phyloP scores from a whole-genome alignment of 129 eudicot species.

The Ambrosia artemisiifolia region DNA sequence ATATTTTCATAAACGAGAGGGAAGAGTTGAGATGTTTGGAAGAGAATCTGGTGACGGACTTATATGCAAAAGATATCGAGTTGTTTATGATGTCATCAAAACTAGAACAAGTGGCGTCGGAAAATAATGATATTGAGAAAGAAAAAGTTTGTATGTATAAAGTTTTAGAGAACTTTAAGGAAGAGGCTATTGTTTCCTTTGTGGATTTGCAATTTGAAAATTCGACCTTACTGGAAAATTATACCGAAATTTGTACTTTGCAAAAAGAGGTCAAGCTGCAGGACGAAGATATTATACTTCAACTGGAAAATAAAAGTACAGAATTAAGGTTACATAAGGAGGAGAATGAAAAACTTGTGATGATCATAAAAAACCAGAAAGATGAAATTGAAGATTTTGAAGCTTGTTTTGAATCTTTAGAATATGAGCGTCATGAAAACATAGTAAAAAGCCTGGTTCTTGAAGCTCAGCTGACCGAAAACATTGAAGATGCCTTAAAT shows the following conservation, averaged over 20 bases:
- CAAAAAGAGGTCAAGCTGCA: conserved; percentile 15
- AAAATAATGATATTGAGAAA: background rate
- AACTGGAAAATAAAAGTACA: background rate
- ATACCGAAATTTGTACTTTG: background rate
- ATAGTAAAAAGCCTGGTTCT: conserved; percentile 39
- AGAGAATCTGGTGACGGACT: background rate
- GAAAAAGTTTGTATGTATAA: background rate
- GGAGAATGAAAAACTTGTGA: conserved; percentile 25
- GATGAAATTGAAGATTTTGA: conserved; percentile 35
- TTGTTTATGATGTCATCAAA: conserved; percentile 7
- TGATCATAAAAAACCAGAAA: conserved; percentile 38
- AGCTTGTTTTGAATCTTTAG: conserved; percentile 37
- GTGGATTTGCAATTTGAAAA: background rate
- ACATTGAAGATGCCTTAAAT: conserved; percentile 1
- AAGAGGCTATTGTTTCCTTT: background rate
- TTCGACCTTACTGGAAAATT: conserved; percentile 1
- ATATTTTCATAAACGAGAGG: background rate
- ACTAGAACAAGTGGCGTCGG: conserved; percentile 7
- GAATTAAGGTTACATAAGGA: conserved; percentile 8
- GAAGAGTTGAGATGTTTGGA: background rate
- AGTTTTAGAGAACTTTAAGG: background rate
- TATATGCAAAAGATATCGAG: conserved; percentile 4
- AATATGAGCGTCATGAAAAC: conserved; percentile 48
- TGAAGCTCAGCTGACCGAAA: conserved; percentile 37
- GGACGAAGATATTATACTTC: background rate